Conservation (phyloP, 768 basidiomycete genomes). For the Suillus subluteus region DNA sequence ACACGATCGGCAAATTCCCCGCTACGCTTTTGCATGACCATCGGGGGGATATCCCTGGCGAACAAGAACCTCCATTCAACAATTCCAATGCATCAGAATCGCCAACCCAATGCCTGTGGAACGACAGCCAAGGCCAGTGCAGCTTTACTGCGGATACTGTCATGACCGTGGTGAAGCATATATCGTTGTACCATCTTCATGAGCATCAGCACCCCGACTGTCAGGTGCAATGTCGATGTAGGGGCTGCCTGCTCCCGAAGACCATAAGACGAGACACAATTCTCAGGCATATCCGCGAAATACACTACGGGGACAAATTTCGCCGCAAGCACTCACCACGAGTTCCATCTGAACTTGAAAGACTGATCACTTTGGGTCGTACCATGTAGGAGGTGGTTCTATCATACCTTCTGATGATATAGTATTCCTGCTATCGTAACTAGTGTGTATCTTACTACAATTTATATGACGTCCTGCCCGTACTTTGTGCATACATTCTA, state of each 20-base stretch:
- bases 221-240: slow-evolving; percentile 1
- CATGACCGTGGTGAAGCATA: neutral
- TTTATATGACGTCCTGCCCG: neutral
- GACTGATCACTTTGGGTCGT: neutral
- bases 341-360: neutral
- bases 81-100: neutral
- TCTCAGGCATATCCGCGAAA: slow-evolving; percentile 2
- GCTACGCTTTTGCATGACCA: neutral
- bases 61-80: neutral
- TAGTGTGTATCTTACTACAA: neutral
- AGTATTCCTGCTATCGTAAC: neutral
- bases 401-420: neutral
- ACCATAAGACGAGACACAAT: slow-evolving; percentile 5
- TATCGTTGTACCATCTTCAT: neutral
- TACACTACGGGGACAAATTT: slow-evolving; percentile 3
- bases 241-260: neutral
- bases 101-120: neutral
- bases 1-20: neutral
- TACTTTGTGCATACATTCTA: neutral
- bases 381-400: neutral
- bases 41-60: neutral
- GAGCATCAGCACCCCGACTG: neutral
- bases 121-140: neutral
- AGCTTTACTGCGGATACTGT: neutral
- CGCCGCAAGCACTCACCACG: neutral